Evolutionary conservation across 768 basidiomycete species (phyloP).

Genomic region (Lentinula sp.): DNA sequence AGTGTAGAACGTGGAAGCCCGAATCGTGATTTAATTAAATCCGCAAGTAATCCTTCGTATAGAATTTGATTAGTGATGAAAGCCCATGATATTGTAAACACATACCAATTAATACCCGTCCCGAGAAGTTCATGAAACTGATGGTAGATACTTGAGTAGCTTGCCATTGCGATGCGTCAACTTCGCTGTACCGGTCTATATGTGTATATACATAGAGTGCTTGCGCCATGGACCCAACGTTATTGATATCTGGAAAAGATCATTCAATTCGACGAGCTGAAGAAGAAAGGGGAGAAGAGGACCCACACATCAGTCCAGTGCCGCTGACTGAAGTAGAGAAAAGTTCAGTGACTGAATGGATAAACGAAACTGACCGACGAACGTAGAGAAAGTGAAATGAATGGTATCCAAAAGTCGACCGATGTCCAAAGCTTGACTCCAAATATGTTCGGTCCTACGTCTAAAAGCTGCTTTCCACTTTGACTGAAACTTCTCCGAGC

Average conservation of each 20-base stretch:
- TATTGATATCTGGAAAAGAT: constrained; percentile 62
- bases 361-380: constrained; percentile 16
- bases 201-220: constrained; percentile 58
- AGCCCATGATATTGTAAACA: neutral
- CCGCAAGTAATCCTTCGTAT: constrained; percentile 57
- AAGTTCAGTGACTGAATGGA: neutral
- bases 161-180: constrained; percentile 69
- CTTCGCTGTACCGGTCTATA: constrained; percentile 51
- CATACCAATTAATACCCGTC: constrained; percentile 71
- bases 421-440: constrained; percentile 46
- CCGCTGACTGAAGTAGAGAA: constrained; percentile 50
- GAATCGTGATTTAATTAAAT: constrained; percentile 51
- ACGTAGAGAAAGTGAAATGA: constrained; percentile 53
- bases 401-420: constrained; percentile 62
- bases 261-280: neutral
- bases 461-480: constrained; percentile 15
- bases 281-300: constrained; percentile 6
- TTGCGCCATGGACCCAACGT: constrained; percentile 76
- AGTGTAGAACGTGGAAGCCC: constrained; percentile 62
- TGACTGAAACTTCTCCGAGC: constrained; percentile 17
- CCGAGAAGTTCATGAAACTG: constrained; percentile 75
- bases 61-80: neutral
- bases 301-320: constrained; percentile 78
- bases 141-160: constrained; percentile 79
- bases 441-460: constrained; percentile 40